A percentile compares a stretch with the other conserved stretches of the same genome.
These are phyloP conservation scores for Thermochaetoides thermophila DNA, from an alignment of 495 filamentous ascomycete genomes.

Conservation along the genomic window DNA sequence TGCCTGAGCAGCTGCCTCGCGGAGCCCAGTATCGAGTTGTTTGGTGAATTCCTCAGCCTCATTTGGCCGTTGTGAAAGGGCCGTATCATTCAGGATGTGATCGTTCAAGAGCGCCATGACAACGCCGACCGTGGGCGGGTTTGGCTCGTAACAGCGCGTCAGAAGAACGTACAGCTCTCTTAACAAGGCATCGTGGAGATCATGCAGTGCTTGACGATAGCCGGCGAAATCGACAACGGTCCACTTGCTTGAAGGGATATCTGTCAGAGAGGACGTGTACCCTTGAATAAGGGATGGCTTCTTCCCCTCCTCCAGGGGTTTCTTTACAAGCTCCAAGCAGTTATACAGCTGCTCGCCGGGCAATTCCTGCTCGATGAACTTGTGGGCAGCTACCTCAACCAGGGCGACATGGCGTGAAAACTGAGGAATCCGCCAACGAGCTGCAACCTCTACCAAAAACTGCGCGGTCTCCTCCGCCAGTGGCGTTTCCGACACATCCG, in stretches of 20 bases:
- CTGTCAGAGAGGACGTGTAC: conserved; percentile 24
- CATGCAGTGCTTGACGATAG: conserved; percentile 59
- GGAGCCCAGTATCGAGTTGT: conserved; percentile 57
- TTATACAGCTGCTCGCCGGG: conserved; percentile 65
- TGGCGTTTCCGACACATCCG: conserved; percentile 36
- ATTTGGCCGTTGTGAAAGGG: conserved; percentile 53
- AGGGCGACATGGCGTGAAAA: conserved; percentile 69
- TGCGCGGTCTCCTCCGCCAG: conserved; percentile 74
- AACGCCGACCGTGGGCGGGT: conserved; percentile 60
- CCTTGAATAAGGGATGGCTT: conserved; percentile 31
- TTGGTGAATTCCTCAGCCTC: conserved; percentile 53
- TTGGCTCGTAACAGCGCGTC: conserved; percentile 78
- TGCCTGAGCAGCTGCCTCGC: conserved; percentile 53
- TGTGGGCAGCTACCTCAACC: conserved; percentile 69
- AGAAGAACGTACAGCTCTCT: conserved; percentile 78
- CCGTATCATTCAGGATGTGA: conserved; percentile 66
- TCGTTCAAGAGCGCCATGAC: conserved; percentile 71
- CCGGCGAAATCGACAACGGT: conserved; percentile 61
- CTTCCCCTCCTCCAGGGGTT: conserved; percentile 41
- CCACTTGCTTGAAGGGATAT: conserved; percentile 46
- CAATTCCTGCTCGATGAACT: conserved; percentile 77
- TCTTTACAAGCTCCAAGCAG: conserved; percentile 69
- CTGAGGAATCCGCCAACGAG: conserved; percentile 82
- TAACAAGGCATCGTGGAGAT: conserved; percentile 67
- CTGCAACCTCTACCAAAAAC: conserved; percentile 66